A percentile compares a stretch with the other conserved stretches of the same genome.
Conservation (phyloP, 2,329 filamentous ascomycete genomes). For the Penicillium sp. region DNA sequence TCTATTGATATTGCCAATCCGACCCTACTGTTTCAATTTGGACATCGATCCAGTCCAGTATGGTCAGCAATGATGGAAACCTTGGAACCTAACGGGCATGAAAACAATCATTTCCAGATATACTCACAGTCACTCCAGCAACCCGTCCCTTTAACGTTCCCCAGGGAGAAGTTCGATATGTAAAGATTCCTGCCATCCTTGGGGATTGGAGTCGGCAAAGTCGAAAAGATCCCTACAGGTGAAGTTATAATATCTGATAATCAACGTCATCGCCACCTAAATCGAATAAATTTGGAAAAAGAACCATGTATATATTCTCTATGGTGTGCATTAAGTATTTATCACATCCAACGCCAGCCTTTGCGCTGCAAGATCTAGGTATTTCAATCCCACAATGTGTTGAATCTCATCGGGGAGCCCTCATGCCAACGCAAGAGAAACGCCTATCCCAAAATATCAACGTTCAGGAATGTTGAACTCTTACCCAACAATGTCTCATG, state of each 20-base stretch:
- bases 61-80: not conserved
- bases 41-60: slow-evolving; percentile 22
- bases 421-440: slow-evolving; percentile 6
- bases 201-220: not conserved
- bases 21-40: slow-evolving; percentile 15
- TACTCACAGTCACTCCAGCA: slow-evolving; percentile 30
- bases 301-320: not conserved
- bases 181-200: slow-evolving; percentile 30
- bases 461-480: slow-evolving; percentile 20
- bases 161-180: slow-evolving; percentile 27
- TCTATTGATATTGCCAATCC: slow-evolving; percentile 8
- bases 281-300: not conserved
- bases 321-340: slow-evolving; percentile 6
- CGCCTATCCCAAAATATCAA: slow-evolving; percentile 12
- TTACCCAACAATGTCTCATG: slow-evolving; percentile 5
- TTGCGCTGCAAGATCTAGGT: slow-evolving; percentile 11
- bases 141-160: slow-evolving; percentile 28
- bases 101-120: slow-evolving; percentile 24
- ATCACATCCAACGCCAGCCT: slow-evolving; percentile 2
- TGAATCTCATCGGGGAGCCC: slow-evolving; percentile 18
- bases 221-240: not conserved
- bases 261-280: slow-evolving; percentile 1
- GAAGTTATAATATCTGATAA: not conserved
- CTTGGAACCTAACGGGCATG: not conserved
- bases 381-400: slow-evolving; percentile 11